phyloP scores from a whole-genome alignment of 495 filamentous ascomycete genomes.

The Chaetomium cochliodes region DNA sequence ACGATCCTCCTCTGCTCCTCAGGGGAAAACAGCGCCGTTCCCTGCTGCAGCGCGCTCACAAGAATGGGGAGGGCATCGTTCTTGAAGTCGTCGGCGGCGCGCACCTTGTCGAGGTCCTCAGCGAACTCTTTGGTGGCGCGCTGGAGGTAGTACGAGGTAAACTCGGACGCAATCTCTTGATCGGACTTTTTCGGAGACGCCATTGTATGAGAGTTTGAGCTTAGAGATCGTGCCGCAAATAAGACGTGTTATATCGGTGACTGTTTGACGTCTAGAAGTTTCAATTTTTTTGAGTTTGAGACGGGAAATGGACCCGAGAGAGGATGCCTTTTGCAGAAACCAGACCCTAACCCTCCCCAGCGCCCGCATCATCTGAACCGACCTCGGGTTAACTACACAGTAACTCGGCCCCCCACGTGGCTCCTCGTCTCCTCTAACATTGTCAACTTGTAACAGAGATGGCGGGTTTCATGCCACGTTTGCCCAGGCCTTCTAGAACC shows the following conservation, averaged over 20 bases:
- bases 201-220: constrained; percentile 2
- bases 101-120: constrained; percentile 67
- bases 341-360: too few species aligned
- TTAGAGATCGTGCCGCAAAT: background rate
- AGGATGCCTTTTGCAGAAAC: too few species aligned
- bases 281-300: too few species aligned
- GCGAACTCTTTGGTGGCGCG: constrained; percentile 65
- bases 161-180: constrained; percentile 44
- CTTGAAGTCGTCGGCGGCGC: constrained; percentile 65
- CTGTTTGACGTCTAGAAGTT: background rate
- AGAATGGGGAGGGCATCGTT: constrained; percentile 60
- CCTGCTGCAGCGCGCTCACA: constrained; percentile 64
- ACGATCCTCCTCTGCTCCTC: constrained; percentile 45
- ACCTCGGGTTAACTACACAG: too few species aligned
- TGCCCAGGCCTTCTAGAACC: too few species aligned
- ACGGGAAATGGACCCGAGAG: too few species aligned
- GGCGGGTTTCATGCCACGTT: too few species aligned
- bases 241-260: background rate
- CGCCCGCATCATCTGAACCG: too few species aligned
- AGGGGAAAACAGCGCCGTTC: constrained; percentile 49
- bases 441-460: too few species aligned
- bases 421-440: too few species aligned
- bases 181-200: constrained; percentile 32
- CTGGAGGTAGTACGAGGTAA: constrained; percentile 64
- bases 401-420: too few species aligned